Base-by-base conservation (phyloP, 306 rosid genomes). In the Comarum palustre region DNA sequence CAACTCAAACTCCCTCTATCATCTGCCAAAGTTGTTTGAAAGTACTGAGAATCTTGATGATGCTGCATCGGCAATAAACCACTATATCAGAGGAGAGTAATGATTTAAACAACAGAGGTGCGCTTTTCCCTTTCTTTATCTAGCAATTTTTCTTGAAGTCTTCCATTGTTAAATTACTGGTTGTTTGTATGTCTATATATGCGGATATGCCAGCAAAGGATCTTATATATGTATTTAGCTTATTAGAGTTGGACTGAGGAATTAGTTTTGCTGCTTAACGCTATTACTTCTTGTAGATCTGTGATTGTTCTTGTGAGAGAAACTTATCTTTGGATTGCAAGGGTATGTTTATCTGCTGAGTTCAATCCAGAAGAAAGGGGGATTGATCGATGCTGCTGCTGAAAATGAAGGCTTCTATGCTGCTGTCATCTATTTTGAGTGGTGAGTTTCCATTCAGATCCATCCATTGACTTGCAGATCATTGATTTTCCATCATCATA, bases 51-150 rank as follows among this genome's bases (percentile, higher is more conserved):
- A 91, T 94, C 98, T 94, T 91, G 98, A 94, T 94, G 98, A 94
- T 94, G 98, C 97, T 91, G 97, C 98, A 91, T 89, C 95, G 57
- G 96, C 97, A 87, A 88, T 86, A 73, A 84, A 89, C 84, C 89
- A 76, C 96, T 89, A 68, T 72, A 68, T n/a, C 54, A 80, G 75
- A 75, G 55, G 66, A 51, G 15, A 20, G 48, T 31, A 38, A 14
- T 5, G 38, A 15, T 29, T 66, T 17, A 4, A 42, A 58, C 38
- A 46, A 6, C 24, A 42, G 2, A 72, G 73, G 83, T 83, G 65
- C 59, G 5, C 63, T 73, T 59, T 69, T 75, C 66, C 3, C 71
- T 72, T 77, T 73, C 64, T 69, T 76, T 32, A 45, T 13, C 12
- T 29, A 10, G 59, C 36, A 39, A 66, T 54, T 54, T 22, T 20